Evolutionary conservation across 352 stramenopile genomes (phyloP).

Genomic region (Phytophthora tentaculata): DNA sequence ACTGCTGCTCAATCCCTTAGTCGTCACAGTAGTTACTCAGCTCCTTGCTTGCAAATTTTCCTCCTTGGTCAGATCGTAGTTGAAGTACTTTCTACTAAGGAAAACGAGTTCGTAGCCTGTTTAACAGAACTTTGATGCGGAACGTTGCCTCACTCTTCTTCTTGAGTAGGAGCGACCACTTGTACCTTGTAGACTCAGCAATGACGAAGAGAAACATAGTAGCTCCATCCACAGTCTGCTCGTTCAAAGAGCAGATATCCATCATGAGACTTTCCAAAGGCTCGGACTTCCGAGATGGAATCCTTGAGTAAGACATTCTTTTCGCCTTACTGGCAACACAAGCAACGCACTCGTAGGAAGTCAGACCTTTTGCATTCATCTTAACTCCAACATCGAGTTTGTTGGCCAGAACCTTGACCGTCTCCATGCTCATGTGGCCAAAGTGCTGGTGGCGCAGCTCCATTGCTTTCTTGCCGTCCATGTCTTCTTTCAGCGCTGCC

Average conservation of each 20-base stretch:
- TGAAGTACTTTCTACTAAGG: neutral
- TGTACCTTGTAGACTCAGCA: neutral
- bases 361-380: neutral
- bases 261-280: neutral
- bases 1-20: neutral
- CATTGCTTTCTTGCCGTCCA: neutral
- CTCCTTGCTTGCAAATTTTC: neutral
- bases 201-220: neutral
- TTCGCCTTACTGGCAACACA: neutral
- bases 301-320: neutral
- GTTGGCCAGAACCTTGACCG: neutral
- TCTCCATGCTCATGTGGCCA: neutral
- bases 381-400: neutral
- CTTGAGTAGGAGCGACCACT: neutral
- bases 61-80: neutral
- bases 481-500: neutral
- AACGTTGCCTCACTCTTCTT: neutral
- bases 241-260: no score
- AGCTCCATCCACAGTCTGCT: no score
- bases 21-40: neutral
- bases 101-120: neutral
- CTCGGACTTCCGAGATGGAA: neutral
- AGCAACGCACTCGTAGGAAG: neutral
- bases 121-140: neutral
- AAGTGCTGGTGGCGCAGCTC: neutral